Evolutionary conservation across 257 asterid genomes (phyloP).

Genomic region (Primulina eburnea): DNA sequence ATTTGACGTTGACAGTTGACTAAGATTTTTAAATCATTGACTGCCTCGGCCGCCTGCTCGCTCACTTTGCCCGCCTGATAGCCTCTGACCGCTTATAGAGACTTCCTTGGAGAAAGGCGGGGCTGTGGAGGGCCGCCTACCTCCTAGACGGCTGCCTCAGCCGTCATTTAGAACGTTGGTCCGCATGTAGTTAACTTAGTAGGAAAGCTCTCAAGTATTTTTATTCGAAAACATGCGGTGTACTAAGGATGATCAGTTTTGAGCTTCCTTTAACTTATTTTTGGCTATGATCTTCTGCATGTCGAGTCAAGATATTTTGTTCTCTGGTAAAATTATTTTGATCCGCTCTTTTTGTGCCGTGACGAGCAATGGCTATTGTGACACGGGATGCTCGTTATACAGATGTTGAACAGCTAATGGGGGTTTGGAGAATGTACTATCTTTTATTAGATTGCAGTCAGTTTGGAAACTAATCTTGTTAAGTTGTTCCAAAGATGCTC

Average conservation of each 20-base stretch:
- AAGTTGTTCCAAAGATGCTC: neutral
- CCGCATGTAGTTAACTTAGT: conserved; percentile 5
- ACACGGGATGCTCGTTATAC: neutral
- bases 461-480: neutral
- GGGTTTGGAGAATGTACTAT: neutral
- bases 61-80: too few relatives aligned
- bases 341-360: neutral
- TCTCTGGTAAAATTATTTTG: neutral
- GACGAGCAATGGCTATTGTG: neutral
- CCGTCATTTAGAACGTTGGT: too few relatives aligned
- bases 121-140: too few relatives aligned
- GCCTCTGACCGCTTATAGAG: too few relatives aligned
- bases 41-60: too few relatives aligned
- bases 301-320: conserved; percentile 6
- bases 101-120: too few relatives aligned
- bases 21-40: too few relatives aligned
- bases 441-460: neutral
- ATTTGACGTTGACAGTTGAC: too few relatives aligned
- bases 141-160: too few relatives aligned
- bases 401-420: neutral
- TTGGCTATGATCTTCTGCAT: neutral
- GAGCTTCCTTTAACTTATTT: conserved; percentile 6
- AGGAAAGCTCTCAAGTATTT: neutral
- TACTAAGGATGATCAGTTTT: neutral
- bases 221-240: neutral